Evolutionary conservation across 1,284 basidiomycete species (phyloP).

Genomic region (Boletellus deceptivus): DNA sequence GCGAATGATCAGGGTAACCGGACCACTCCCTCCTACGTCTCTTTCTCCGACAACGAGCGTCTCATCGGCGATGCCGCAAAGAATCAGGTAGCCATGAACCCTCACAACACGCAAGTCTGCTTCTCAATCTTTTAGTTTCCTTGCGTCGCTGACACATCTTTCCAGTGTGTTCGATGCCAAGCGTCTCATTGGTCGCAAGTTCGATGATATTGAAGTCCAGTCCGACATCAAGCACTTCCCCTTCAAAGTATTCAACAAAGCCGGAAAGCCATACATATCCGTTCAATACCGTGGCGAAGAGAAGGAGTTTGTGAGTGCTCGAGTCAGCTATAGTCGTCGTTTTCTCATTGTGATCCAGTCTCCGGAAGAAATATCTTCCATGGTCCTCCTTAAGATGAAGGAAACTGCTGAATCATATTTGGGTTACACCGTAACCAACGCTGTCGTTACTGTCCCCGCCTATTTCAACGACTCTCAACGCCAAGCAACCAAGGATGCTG

Average conservation of each 20-base stretch:
- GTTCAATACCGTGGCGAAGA: constrained; percentile 90
- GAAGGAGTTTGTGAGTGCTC: constrained; percentile 81
- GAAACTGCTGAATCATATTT: constrained; percentile 98
- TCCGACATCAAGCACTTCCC: constrained; percentile 95
- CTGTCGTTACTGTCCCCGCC: constrained; percentile 92
- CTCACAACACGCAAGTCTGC: constrained; percentile 61
- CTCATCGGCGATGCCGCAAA: constrained; percentile 95
- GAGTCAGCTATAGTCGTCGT: neutral
- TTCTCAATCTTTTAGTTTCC: constrained; percentile 11
- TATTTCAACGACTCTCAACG: constrained; percentile 99
- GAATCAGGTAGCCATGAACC: constrained; percentile 91
- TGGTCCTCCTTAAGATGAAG: constrained; percentile 98
- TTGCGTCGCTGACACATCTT: constrained; percentile 13
- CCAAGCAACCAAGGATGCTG: constrained; percentile 94
- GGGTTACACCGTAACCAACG: constrained; percentile 79
- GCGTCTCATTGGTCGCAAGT: constrained; percentile 88
- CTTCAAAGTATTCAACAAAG: constrained; percentile 84
- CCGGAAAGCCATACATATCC: constrained; percentile 83
- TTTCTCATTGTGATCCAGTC: constrained; percentile 48
- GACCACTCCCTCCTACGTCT: constrained; percentile 93
- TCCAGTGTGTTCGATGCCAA: constrained; percentile 83
- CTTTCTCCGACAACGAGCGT: constrained; percentile 91
- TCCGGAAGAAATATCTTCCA: constrained; percentile 96
- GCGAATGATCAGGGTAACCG: constrained; percentile 73
- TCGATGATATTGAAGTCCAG: constrained; percentile 86